Percentiles rank a stretch among this genome's conserved stretches.
phyloP scores from a whole-genome alignment of 1,284 basidiomycete genomes.

The Tilletia setariae region DNA sequence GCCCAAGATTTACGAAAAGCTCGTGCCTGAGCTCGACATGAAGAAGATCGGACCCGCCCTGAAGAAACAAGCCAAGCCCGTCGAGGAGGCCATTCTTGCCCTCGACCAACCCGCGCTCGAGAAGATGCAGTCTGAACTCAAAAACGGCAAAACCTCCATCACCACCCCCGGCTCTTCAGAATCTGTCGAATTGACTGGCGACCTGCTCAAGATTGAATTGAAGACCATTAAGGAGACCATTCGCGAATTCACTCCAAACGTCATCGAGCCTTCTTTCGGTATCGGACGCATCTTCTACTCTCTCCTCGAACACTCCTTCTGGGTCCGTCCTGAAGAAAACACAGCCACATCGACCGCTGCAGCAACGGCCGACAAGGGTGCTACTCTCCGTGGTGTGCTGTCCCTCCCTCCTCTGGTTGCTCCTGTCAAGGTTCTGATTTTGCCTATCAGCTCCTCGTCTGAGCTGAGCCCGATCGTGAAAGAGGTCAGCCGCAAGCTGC shows the following conservation, averaged over 20 bases:
- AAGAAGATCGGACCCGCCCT: conserved; percentile 86
- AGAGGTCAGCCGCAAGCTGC: conserved; percentile 82
- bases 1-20: conserved; percentile 71
- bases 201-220: conserved; percentile 74
- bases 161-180: conserved; percentile 60
- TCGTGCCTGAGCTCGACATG: conserved; percentile 77
- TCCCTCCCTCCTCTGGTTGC: conserved; percentile 86
- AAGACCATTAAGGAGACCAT: conserved; percentile 89
- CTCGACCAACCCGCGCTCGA: conserved; percentile 70
- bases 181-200: conserved; percentile 68
- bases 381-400: conserved; percentile 62
- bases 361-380: conserved; percentile 50
- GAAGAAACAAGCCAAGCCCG: conserved; percentile 73
- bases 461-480: conserved; percentile 79
- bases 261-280: conserved; percentile 98
- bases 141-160: conserved; percentile 63
- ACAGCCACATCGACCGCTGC: conserved; percentile 63
- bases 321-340: conserved; percentile 75
- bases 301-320: conserved; percentile 92
- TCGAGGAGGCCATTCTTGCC: conserved; percentile 69
- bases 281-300: conserved; percentile 93
- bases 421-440: conserved; percentile 92
- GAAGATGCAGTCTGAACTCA: conserved; percentile 71
- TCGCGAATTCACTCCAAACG: conserved; percentile 92
- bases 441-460: conserved; percentile 84